These are phyloP conservation scores for Lactarius trivialis DNA, from an alignment of 768 basidiomycete genomes.

Conservation along the genomic window DNA sequence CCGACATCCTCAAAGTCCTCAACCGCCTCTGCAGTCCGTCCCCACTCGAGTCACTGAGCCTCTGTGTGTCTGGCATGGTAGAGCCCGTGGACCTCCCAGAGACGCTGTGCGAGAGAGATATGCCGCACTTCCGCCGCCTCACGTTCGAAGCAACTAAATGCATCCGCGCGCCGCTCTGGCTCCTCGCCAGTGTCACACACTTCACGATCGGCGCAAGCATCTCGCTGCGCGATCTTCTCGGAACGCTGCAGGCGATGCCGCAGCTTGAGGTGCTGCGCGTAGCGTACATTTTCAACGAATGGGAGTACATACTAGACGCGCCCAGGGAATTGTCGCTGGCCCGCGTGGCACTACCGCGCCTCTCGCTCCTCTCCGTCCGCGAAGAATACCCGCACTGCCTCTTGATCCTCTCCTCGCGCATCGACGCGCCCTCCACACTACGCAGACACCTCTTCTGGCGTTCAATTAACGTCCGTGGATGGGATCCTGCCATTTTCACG, in stretches of 20 bases:
- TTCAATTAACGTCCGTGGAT: too few relatives aligned
- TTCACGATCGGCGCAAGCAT: constrained; percentile 7
- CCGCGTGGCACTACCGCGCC: neutral
- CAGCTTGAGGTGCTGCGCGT: constrained; percentile 6
- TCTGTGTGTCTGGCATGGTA: neutral
- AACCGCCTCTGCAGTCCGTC: constrained; percentile 7
- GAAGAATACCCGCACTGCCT: neutral
- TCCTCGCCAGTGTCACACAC: constrained; percentile 2
- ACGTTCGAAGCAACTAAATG: neutral
- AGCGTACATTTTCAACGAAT: neutral
- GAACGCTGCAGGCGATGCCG: constrained; percentile 5
- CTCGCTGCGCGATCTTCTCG: neutral
- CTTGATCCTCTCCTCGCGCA: neutral
- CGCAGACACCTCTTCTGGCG: constrained; percentile 16
- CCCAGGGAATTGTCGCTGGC: neutral
- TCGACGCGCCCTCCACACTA: constrained; percentile 7
- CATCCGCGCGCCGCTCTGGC: constrained; percentile 12
- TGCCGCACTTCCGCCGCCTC: constrained; percentile 4
- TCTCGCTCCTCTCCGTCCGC: constrained; percentile 4
- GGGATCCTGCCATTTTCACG: neutral
- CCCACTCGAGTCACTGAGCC: constrained; percentile 3
- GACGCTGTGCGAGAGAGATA: neutral
- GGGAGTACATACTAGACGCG: neutral
- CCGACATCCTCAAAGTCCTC: constrained; percentile 7
- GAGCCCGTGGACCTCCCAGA: neutral